Evolutionary conservation across 305 asterid genomes (phyloP), one percentile per base, ranked within the genome.

Genomic region (Caryopteris hybrid): DNA sequence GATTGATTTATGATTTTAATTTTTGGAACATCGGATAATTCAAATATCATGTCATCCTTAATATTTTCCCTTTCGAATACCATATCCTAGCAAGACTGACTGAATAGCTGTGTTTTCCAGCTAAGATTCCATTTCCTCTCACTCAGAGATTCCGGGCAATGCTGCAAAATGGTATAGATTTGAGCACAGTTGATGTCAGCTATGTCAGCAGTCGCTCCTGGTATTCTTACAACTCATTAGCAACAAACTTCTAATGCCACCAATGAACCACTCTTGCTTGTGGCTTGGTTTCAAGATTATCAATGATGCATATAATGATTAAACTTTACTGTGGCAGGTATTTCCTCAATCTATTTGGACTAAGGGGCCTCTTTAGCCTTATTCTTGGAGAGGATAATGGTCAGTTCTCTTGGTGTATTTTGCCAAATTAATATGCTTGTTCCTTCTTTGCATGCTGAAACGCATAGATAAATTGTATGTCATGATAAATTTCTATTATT

Each of bases 351-450:
- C 79, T 91, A 60, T 91, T 91, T 48, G 97, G 97, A 61, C 73
- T 89, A 59, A 85, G 97, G 84, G 97, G 97, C 31, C 86, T 91
- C 53, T 91, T 91, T 73, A 91, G 97, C 77, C 96, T 91, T 75
- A 91, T 81, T 38, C 81, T 81, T 33, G 98, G 97, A 70, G 97
- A 90, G 76, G 97, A 90, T 74, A 90, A 90, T 74, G 97, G 97
- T 90, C 17, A 81, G 92, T 78, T 52, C n/a, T 68, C 52, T 42
- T 61, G 62, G 62, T 18, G 3, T 51, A 55, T 8, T 20, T 41
- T 62, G 45, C 31, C 7, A 23, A 10, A 16, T n/a, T 14, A 10
- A 25, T 16, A 38, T 46, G 20, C 10, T 48, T 47, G 67, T 21
- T 65, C 42, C 11, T 41, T 47, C 38, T 2, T 53, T 52, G 48